phyloP scores from a whole-genome alignment of 371 early-diverging fungal genomes.

The Sporodiniella umbellata region DNA sequence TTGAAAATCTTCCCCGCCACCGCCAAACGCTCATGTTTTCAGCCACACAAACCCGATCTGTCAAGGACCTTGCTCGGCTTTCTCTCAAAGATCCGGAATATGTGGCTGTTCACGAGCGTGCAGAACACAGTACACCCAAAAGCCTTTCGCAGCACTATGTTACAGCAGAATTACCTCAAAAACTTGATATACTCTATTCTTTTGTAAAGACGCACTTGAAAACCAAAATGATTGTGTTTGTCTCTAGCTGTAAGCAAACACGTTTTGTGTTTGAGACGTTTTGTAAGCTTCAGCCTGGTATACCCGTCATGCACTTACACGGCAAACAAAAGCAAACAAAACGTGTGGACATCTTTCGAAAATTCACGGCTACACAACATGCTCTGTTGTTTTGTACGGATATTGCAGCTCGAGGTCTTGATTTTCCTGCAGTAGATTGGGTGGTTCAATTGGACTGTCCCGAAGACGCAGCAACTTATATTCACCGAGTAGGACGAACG shows the following conservation, averaged over 20 bases:
- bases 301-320: slow-evolving; percentile 87
- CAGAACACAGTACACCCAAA: slow-evolving; percentile 80
- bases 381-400: slow-evolving; percentile 93
- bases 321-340: slow-evolving; percentile 95
- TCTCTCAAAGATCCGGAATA: slow-evolving; percentile 90
- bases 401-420: slow-evolving; percentile 96
- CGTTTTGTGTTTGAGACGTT: slow-evolving; percentile 94
- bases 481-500: slow-evolving; percentile 98
- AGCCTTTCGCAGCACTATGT: slow-evolving; percentile 83
- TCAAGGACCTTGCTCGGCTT: slow-evolving; percentile 89
- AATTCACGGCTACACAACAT: slow-evolving; percentile 72
- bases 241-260: slow-evolving; percentile 47
- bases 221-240: slow-evolving; percentile 57
- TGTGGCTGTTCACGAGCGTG: slow-evolving; percentile 89
- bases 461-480: slow-evolving; percentile 93
- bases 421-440: slow-evolving; percentile 98
- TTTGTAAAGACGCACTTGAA: slow-evolving; percentile 90
- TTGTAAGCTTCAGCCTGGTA: slow-evolving; percentile 92
- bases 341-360: slow-evolving; percentile 87
- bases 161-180: slow-evolving; percentile 75
- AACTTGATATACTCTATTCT: slow-evolving; percentile 90
- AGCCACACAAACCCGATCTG: slow-evolving; percentile 95
- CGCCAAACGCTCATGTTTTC: slow-evolving; percentile 95
- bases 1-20: slow-evolving; percentile 82
- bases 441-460: slow-evolving; percentile 98